Percentiles rank a stretch among this genome's conserved stretches.
Evolutionary conservation across 1,139 yeast genomes (phyloP).

Genomic region (Pichia sp.): DNA sequence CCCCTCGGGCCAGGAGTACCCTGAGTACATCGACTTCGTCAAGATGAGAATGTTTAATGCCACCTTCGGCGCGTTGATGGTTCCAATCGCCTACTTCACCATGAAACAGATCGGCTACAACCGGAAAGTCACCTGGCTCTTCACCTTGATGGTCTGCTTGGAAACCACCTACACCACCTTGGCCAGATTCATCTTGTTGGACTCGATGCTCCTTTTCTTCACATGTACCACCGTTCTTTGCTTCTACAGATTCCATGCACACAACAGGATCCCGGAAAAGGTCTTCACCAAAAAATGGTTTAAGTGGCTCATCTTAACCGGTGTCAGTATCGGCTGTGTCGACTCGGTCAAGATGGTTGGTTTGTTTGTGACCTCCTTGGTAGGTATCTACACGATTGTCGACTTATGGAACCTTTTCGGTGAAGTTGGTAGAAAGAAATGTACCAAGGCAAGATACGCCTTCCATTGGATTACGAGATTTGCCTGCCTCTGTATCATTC

Average conservation of each 20-base stretch:
- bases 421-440: constrained; percentile 41
- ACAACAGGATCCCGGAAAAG: constrained; percentile 46
- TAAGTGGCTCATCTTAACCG: constrained; percentile 84
- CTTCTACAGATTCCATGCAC: constrained; percentile 73
- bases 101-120: constrained; percentile 82
- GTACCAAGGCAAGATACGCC: constrained; percentile 44
- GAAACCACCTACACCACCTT: constrained; percentile 86
- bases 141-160: constrained; percentile 77
- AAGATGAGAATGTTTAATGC: constrained; percentile 95
- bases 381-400: constrained; percentile 70
- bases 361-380: constrained; percentile 65
- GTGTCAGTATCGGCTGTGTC: constrained; percentile 68
- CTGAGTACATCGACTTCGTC: constrained; percentile 80
- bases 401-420: constrained; percentile 70
- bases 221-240: constrained; percentile 80
- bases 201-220: constrained; percentile 90
- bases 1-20: constrained; percentile 81
- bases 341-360: constrained; percentile 89
- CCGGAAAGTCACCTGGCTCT: constrained; percentile 80
- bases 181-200: constrained; percentile 87
- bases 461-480: constrained; percentile 66
- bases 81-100: constrained; percentile 90
- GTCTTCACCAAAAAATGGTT: constrained; percentile 82
- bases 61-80: constrained; percentile 80
- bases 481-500: constrained; percentile 56